Conservation (phyloP, 2,329 filamentous ascomycete genomes). For the Mycogone perniciosa region DNA sequence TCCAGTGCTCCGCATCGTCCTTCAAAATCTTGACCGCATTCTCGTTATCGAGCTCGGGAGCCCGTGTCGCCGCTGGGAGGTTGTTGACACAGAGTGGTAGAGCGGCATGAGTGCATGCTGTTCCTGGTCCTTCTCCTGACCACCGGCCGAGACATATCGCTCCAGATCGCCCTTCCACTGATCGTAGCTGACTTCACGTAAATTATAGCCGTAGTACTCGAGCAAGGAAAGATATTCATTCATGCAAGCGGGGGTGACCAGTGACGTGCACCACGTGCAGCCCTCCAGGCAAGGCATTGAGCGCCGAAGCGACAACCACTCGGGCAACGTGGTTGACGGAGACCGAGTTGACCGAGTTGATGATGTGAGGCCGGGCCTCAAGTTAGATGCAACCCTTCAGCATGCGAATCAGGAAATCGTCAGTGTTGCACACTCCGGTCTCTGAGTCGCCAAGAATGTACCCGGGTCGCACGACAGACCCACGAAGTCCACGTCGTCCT, state of each 20-base stretch:
- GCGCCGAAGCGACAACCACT: conserved; percentile 68
- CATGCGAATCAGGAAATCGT: conserved; percentile 86
- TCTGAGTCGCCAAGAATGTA: conserved; percentile 73
- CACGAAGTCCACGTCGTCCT: conserved; percentile 66
- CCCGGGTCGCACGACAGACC: conserved; percentile 72
- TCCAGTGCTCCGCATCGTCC: conserved; percentile 54
- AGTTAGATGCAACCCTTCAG: conserved; percentile 85
- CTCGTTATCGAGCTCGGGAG: conserved; percentile 57
- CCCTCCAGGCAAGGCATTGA: conserved; percentile 50
- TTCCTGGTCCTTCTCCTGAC: conserved; percentile 21
- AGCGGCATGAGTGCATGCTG: conserved; percentile 47
- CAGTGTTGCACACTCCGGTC: conserved; percentile 68
- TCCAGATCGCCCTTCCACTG: conserved; percentile 26
- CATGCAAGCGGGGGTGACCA: conserved; percentile 68
- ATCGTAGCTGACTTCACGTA: conserved; percentile 66
- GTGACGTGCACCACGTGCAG: conserved; percentile 70
- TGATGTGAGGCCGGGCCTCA: conserved; percentile 63
- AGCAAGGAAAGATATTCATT: conserved; percentile 68
- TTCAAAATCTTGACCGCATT: conserved; percentile 61
- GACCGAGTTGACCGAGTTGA: conserved; percentile 84
- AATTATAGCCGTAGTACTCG: conserved; percentile 64
- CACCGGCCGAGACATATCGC: conserved; percentile 21
- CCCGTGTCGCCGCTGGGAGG: conserved; percentile 60
- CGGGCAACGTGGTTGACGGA: conserved; percentile 78
- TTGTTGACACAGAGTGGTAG: conserved; percentile 64